Base-by-base conservation (phyloP, 106 monocot genomes). In the Alisma plantagoaquatica region DNA sequence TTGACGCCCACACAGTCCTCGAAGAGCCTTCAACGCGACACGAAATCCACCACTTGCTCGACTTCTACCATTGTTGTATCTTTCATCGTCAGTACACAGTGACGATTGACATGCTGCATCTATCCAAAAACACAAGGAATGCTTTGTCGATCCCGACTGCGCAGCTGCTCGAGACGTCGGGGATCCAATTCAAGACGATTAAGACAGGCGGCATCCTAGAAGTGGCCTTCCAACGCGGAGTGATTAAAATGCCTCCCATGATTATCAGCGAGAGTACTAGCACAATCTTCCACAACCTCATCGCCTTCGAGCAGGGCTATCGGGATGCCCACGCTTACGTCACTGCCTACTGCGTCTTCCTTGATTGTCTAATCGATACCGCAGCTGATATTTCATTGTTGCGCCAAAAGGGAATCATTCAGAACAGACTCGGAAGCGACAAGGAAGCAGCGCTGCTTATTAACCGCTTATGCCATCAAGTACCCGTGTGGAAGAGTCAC, bases 141-240 rank as follows among this genome's bases (percentile, higher is more conserved):
- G n/a, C n/a, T n/a, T n/a, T n/a, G n/a, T 51, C 25, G 48, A 69
- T 72, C 8, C 77, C 72, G 1, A 27, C 11, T 3, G 68, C 75
- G 1, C 27, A 32, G 0, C 17, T 73, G 25, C 72, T 76, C 51
- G 2, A 27, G 2, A n/a, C n/a, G 24, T 44, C 60, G 0, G 76
- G 76, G 2, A 33, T 76, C 8, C 27, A 29, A 29, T 46, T 82
- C 48, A 53, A n/a, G 64, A 49, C 24, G 41, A 73, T 48, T n/a
- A 29, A 55, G 22, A 2, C 1, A 6, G 29, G 12, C 0, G 3
- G 51, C 38, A 27, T 60, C 32, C 30, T 72, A 17, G 54, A 73
- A 22, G 53, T 77, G 0, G 51, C 35, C 2, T 80, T 75, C 30
- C 21, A 20, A 17, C 25, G 51, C 1, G 63, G 69, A 2, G 42